Percentiles rank a stretch among this genome's conserved stretches.
These are phyloP conservation scores for Trichoderma simmonsii DNA, from an alignment of 2,329 filamentous ascomycete species.

Conservation along the genomic window DNA sequence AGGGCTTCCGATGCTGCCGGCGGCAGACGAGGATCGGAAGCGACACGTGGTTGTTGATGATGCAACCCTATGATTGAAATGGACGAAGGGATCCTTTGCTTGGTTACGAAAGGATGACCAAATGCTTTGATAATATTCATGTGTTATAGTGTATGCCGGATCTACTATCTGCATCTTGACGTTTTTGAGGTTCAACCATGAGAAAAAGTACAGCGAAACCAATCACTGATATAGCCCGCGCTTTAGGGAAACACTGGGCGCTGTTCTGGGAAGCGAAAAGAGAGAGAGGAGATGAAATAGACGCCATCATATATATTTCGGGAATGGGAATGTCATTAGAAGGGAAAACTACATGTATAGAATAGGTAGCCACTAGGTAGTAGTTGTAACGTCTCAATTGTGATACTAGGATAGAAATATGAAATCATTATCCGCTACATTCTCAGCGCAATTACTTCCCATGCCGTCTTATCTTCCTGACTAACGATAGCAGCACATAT, in stretches of 20 bases:
- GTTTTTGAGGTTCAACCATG: not conserved
- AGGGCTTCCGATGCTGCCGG: not conserved
- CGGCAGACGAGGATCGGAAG: not conserved
- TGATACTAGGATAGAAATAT: not conserved
- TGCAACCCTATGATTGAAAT: not conserved
- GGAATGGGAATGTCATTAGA: not conserved
- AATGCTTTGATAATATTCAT: not conserved
- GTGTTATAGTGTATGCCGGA: not conserved
- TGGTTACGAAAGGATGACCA: not conserved
- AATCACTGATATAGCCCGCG: not conserved
- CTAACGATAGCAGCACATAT: too few species aligned
- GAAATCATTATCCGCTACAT: not conserved
- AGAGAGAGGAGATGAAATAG: not conserved
- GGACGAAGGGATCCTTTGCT: not conserved
- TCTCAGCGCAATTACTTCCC: not conserved
- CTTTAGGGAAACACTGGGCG: not conserved
- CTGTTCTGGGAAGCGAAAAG: not conserved
- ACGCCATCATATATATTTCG: not conserved
- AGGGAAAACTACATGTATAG: not conserved
- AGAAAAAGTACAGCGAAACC: not conserved
- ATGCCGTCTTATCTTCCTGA: too few species aligned
- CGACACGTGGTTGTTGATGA: not conserved
- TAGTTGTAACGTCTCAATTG: not conserved
- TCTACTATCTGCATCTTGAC: not conserved
- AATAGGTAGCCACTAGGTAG: not conserved